These are phyloP conservation scores for Catunica adiposa DNA, from an alignment of 2,329 filamentous ascomycete genomes.

Conservation along the genomic window DNA sequence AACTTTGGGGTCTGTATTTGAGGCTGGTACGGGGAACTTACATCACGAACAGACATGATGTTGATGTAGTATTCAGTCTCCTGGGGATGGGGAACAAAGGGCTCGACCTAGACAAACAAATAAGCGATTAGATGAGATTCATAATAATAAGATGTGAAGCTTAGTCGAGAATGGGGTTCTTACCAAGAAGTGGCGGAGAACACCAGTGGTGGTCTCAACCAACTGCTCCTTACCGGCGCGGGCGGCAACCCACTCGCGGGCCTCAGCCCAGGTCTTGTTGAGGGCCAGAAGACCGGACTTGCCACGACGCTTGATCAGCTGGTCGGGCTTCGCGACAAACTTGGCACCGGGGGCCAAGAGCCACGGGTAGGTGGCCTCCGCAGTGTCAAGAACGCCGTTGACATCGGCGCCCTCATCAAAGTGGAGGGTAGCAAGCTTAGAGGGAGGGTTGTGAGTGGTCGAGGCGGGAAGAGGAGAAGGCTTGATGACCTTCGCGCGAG, in stretches of 20 bases:
- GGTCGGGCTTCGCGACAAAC: conserved; percentile 98
- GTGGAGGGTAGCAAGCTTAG: conserved; percentile 79
- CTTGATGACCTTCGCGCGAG: conserved; percentile 93
- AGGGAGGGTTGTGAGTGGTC: conserved; percentile 77
- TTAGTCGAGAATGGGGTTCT: background rate
- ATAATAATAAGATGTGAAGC: background rate
- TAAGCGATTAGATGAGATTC: background rate
- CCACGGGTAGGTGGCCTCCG: conserved; percentile 95
- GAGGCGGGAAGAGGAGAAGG: conserved; percentile 75
- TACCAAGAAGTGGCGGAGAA: conserved; percentile 79
- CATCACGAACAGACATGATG: conserved; percentile 99
- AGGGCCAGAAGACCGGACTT: conserved; percentile 93
- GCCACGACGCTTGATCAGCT: conserved; percentile 98
- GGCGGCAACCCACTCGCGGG: conserved; percentile 82
- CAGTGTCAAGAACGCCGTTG: conserved; percentile 76
- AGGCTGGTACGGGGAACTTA: conserved; percentile 37
- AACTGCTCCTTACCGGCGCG: conserved; percentile 81
- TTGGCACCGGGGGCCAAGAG: conserved; percentile 66
- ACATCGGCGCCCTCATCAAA: conserved; percentile 81
- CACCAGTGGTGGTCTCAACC: conserved; percentile 81
- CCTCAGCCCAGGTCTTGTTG: conserved; percentile 95
- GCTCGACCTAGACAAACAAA: conserved; percentile 43
- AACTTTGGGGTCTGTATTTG: too few relatives aligned
- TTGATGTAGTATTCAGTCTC: conserved; percentile 99
- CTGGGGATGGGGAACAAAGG: conserved; percentile 88